Conservation (phyloP, 148 eudicot genomes). For the Chenopodium album region DNA sequence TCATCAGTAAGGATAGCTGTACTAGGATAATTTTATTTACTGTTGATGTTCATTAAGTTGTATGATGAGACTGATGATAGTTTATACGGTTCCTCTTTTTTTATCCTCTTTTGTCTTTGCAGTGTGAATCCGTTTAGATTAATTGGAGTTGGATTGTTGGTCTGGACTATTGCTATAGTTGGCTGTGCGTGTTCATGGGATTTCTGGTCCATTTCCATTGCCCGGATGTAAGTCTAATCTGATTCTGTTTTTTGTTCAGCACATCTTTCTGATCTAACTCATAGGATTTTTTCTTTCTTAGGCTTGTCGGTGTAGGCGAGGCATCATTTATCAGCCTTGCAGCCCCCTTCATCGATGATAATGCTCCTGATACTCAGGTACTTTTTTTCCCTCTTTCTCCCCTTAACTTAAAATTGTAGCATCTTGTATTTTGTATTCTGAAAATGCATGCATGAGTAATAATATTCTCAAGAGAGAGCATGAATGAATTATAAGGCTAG, state of each 20-base stretch:
- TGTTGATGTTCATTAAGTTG: not conserved
- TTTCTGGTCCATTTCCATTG: slow-evolving; percentile 80
- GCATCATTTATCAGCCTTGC: slow-evolving; percentile 99
- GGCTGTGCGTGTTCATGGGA: slow-evolving; percentile 80
- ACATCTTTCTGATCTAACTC: slow-evolving; percentile 9
- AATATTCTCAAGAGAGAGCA: not conserved
- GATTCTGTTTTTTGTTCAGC: not conserved
- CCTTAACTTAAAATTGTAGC: not conserved
- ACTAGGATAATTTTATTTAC: not conserved
- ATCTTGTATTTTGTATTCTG: not conserved
- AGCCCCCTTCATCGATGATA: slow-evolving; percentile 96
- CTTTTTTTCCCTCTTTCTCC: not conserved
- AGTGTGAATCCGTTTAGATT: slow-evolving; percentile 95
- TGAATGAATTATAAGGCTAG: not conserved
- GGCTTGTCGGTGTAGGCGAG: slow-evolving; percentile 99
- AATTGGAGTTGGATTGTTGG: slow-evolving; percentile 87
- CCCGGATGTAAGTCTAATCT: slow-evolving; percentile 71
- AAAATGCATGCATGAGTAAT: not conserved
- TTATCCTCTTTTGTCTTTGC: slow-evolving; percentile 33
- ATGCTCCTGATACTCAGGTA: slow-evolving; percentile 89
- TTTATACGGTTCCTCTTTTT: slow-evolving; percentile 11
- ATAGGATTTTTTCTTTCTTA: slow-evolving; percentile 26
- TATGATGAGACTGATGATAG: not conserved
- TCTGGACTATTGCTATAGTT: slow-evolving; percentile 79
- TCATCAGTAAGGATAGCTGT: no score